phyloP scores from a whole-genome alignment of 2,329 filamentous ascomycete species.

The Rugonectria rugulosa region DNA sequence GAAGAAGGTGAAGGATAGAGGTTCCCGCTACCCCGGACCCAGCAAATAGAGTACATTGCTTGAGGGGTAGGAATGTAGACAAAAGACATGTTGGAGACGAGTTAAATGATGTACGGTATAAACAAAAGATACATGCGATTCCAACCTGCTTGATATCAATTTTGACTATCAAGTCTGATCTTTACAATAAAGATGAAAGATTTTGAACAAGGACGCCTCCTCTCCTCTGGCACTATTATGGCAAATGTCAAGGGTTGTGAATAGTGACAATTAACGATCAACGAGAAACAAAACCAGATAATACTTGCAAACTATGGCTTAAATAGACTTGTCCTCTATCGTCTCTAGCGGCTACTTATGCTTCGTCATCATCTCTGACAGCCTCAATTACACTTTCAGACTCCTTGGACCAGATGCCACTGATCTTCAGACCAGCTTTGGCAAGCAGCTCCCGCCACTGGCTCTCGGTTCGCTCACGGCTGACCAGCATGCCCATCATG shows the following conservation, averaged over 20 bases:
- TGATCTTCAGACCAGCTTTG: slow-evolving; percentile 20
- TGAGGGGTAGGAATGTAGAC: slow-evolving; percentile 24
- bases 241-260: no score
- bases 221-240: no score
- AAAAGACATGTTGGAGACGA: slow-evolving; percentile 10
- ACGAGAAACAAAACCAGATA: no score
- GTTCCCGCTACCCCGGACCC: slow-evolving; percentile 66
- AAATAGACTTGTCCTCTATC: no score
- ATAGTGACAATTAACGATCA: no score
- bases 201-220: no score
- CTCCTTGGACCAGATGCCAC: slow-evolving; percentile 18
- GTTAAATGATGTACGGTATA: neutral
- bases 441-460: slow-evolving; percentile 28
- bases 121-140: neutral
- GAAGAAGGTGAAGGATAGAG: slow-evolving; percentile 81
- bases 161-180: no score
- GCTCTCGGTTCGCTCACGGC: slow-evolving; percentile 30
- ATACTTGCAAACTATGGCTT: no score
- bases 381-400: slow-evolving; percentile 25
- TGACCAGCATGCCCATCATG: slow-evolving; percentile 34
- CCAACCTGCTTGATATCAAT: no score
- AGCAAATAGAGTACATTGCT: slow-evolving; percentile 7
- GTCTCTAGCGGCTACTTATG: no score
- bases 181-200: no score
- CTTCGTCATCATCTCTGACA: no score